Base-by-base conservation (phyloP, 139 green algal species). In the Tetradesmus obliquus region DNA sequence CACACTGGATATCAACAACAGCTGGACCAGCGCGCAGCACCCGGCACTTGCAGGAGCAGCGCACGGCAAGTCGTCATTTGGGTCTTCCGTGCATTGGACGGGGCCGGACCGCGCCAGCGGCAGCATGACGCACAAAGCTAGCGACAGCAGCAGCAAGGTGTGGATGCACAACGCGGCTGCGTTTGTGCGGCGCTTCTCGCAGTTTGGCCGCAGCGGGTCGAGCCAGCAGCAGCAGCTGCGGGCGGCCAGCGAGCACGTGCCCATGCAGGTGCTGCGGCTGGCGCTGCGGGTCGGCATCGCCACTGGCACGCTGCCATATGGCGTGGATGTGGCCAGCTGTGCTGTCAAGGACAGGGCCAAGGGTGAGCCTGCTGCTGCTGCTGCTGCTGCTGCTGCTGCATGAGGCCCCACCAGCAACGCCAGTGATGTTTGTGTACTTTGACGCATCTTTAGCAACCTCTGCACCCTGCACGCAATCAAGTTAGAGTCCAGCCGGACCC, bases 301-400 rank as follows among this genome's bases (percentile, higher is more conserved):
- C 24, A 86, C 80, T 57, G 80, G 80, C 32, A 45, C 19, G 80
- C 80, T 86, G 72, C 72, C 72, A 20, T 81, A n/a, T 86, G 80
- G 53, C 9, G n/a, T 45, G n/a, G 80, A 86, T 19, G 51, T 86
- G 19, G 53, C 17, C 9, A 60, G 22, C 45, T 86, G 80, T 32
- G 22, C 53, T n/a, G 80, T 86, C 32, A 66, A 86, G 53, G 80
- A 86, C 17, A 22, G 45, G 5, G 80, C 80, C 72, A 81, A 81
- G 17, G 72, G 72, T 81, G 17, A 51, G 20, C 9, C 5, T 13
- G 4, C 72, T 32, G 19, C 72, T 8, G 72, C 20, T 45, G 32
- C 32, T 12, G 12, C 10, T 72, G 62, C 10, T 72, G 62, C 10
- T 72, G 62, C 62, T 12, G 62, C 13, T 72, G 62, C 62, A 72